Conservation (phyloP, 805 yeast genomes). For the Saccharomycopsis oosterbeekiorum region DNA sequence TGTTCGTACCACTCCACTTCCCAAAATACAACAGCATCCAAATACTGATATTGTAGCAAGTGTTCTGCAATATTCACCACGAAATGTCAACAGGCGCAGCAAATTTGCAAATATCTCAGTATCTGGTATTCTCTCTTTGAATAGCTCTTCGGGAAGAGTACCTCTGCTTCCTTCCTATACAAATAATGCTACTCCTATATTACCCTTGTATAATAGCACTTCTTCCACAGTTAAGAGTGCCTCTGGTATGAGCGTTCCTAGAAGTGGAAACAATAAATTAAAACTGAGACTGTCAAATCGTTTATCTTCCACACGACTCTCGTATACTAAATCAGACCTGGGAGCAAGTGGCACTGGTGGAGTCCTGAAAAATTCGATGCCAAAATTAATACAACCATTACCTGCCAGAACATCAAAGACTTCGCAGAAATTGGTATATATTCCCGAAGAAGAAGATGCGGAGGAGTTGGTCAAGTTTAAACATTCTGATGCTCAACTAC, state of each 20-base stretch:
- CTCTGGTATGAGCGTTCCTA: not conserved
- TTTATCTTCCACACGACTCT: not conserved
- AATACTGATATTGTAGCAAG: not conserved
- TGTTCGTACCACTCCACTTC: slow-evolving; percentile 47
- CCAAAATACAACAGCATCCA: slow-evolving; percentile 4
- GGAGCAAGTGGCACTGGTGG: not conserved
- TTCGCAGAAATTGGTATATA: slow-evolving; percentile 75
- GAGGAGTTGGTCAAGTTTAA: slow-evolving; percentile 19
- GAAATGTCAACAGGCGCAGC: slow-evolving; percentile 13
- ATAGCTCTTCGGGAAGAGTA: not conserved
- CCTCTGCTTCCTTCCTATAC: not conserved
- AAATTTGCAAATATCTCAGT: slow-evolving; percentile 73
- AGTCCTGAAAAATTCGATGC: slow-evolving; percentile 18
- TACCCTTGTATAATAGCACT: not conserved
- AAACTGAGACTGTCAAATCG: not conserved
- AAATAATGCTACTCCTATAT: not conserved
- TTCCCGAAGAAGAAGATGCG: slow-evolving; percentile 49
- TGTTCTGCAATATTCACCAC: slow-evolving; percentile 1
- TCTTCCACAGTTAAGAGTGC: no score
- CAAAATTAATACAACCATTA: slow-evolving; percentile 43
- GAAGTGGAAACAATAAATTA: slow-evolving; percentile 10
- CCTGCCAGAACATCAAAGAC: slow-evolving; percentile 77
- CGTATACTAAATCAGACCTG: not conserved
- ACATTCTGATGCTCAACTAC: not conserved
- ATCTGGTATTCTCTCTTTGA: slow-evolving; percentile 54